These are phyloP conservation scores for Acacia pycnantha DNA, from an alignment of 331 rosid genomes.

Conservation along the genomic window DNA sequence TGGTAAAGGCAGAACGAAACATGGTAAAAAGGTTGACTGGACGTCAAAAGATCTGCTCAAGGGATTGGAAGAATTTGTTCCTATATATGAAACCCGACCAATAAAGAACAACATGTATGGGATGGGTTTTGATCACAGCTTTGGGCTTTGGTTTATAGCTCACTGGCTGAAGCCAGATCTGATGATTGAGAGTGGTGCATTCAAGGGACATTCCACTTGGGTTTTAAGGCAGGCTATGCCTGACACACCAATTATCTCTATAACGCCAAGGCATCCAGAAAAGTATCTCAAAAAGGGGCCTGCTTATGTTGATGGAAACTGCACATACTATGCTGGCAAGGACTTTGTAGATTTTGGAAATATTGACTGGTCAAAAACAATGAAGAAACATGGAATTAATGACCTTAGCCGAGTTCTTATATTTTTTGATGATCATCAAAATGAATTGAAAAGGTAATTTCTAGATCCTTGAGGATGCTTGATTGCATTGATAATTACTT, in stretches of 20 bases:
- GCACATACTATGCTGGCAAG: conserved; percentile 93
- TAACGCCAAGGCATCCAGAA: conserved; percentile 95
- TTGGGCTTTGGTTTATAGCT: conserved; percentile 97
- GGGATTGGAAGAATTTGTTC: conserved; percentile 85
- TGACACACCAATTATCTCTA: conserved; percentile 64
- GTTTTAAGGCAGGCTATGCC: conserved; percentile 98
- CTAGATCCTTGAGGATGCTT: conserved; percentile 18
- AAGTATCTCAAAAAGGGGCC: conserved; percentile 94
- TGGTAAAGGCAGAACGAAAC: conserved; percentile 99
- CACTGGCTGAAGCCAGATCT: conserved; percentile 84
- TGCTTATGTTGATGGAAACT: conserved; percentile 92
- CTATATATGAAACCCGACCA: conserved; percentile 89
- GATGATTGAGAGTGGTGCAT: conserved; percentile 98
- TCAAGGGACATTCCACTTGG: conserved; percentile 99
- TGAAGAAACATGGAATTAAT: conserved; percentile 64
- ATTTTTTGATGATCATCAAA: conserved; percentile 97
- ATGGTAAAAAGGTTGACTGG: conserved; percentile 92
- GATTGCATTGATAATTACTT: conserved; percentile 17
- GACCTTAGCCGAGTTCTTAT: conserved; percentile 76
- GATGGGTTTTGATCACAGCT: conserved; percentile 99
- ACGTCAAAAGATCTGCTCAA: conserved; percentile 85
- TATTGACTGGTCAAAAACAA: conserved; percentile 67
- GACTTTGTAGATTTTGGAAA: conserved; percentile 96
- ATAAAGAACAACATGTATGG: conserved; percentile 85
- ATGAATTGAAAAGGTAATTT: conserved; percentile 83